Conservation (phyloP, 495 filamentous ascomycete genomes). For the Penicillium parvum region DNA sequence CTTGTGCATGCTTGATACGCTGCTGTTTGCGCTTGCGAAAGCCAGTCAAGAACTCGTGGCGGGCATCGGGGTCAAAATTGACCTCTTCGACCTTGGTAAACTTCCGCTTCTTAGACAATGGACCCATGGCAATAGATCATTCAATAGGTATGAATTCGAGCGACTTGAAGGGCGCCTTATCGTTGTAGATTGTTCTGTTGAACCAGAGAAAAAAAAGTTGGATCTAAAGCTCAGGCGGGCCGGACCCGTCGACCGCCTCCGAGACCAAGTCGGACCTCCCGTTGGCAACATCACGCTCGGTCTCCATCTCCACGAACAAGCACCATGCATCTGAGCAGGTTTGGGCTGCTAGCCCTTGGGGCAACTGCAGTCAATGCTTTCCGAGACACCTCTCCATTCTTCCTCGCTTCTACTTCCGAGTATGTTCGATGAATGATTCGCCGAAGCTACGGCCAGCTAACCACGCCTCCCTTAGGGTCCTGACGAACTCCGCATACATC, state of each 20-base stretch:
- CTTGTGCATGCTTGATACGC: conserved; percentile 76
- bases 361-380: conserved; percentile 63
- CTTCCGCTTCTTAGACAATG: conserved; percentile 59
- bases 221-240: conserved; percentile 25
- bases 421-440: conserved; percentile 43
- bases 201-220: conserved; percentile 23
- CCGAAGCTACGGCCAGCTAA: conserved; percentile 26
- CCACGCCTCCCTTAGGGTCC: conserved; percentile 34
- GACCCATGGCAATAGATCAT: conserved; percentile 28
- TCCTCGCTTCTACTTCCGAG: conserved; percentile 76
- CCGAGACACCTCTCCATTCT: conserved; percentile 79
- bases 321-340: conserved; percentile 58
- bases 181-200: conserved; percentile 5
- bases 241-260: conserved; percentile 29
- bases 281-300: conserved; percentile 24
- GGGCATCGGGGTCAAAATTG: conserved; percentile 70
- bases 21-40: conserved; percentile 94
- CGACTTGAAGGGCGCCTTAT: background rate
- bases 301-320: conserved; percentile 22
- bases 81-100: conserved; percentile 66
- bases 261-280: conserved; percentile 28
- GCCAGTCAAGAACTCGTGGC: conserved; percentile 84
- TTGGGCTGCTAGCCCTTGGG: conserved; percentile 58
- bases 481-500: conserved; percentile 41
- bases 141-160: background rate